Evolutionary conservation across 768 basidiomycete species (phyloP).

Genomic region (Amanita pseudoporphyria): DNA sequence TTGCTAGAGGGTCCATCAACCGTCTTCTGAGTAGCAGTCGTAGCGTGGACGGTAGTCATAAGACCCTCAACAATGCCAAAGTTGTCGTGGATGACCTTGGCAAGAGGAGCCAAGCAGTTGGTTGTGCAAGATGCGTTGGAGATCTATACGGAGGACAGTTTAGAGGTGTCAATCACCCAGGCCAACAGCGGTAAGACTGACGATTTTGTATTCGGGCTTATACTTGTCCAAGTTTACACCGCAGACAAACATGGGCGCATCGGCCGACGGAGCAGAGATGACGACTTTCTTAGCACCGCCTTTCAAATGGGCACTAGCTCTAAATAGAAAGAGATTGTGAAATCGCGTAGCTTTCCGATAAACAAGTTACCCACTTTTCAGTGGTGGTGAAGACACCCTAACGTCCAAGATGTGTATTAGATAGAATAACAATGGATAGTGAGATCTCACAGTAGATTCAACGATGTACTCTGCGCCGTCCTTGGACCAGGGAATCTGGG

Average conservation of each 20-base stretch:
- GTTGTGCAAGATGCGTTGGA: slow-evolving; percentile 99
- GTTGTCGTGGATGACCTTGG: slow-evolving; percentile 90
- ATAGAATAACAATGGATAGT: slow-evolving; percentile 9
- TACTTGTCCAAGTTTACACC: slow-evolving; percentile 92
- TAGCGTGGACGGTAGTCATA: slow-evolving; percentile 93
- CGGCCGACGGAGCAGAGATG: slow-evolving; percentile 91
- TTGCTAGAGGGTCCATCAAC: slow-evolving; percentile 85
- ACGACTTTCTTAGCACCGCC: slow-evolving; percentile 98
- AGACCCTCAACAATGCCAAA: slow-evolving; percentile 88
- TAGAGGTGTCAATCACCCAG: background rate
- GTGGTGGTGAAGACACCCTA: slow-evolving; percentile 90
- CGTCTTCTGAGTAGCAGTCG: slow-evolving; percentile 84
- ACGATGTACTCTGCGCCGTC: slow-evolving; percentile 89
- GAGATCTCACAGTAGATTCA: slow-evolving; percentile 75
- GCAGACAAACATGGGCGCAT: slow-evolving; percentile 86
- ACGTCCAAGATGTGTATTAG: background rate
- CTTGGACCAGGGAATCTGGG: slow-evolving; percentile 72
- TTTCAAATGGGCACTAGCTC: slow-evolving; percentile 81
- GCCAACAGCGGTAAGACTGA: slow-evolving; percentile 19
- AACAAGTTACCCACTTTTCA: slow-evolving; percentile 50
- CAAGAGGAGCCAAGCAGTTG: slow-evolving; percentile 91
- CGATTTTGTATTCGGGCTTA: slow-evolving; percentile 74
- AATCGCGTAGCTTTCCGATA: background rate
- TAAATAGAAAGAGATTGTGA: slow-evolving; percentile 18
- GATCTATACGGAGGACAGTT: slow-evolving; percentile 34